Evolutionary conservation across 495 filamentous ascomycete genomes (phyloP).

Genomic region (Hypoxylon fragiforme): DNA sequence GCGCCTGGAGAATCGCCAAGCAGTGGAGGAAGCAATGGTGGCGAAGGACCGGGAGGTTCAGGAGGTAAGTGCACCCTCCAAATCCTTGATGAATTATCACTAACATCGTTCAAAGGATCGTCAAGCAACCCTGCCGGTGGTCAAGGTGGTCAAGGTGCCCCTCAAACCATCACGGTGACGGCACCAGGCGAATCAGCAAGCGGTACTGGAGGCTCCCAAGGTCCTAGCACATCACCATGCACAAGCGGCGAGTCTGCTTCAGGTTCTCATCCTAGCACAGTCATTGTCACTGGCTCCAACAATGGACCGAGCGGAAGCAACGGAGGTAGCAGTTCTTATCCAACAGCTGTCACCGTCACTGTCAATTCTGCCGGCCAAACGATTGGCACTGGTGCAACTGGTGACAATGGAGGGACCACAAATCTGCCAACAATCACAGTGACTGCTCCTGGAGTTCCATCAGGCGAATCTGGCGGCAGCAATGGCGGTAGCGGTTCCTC

Average conservation of each 20-base stretch:
- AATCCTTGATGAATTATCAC: too few species aligned
- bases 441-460: slow-evolving; percentile 14
- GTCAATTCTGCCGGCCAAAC: background rate
- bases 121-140: slow-evolving; percentile 2
- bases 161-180: slow-evolving; percentile 26
- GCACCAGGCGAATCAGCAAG: slow-evolving; percentile 23
- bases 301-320: slow-evolving; percentile 17
- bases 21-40: slow-evolving; percentile 21
- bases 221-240: slow-evolving; percentile 27
- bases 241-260: slow-evolving; percentile 12
- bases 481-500: slow-evolving; percentile 15
- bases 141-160: slow-evolving; percentile 16
- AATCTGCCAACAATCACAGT: slow-evolving; percentile 4
- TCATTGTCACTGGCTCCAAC: slow-evolving; percentile 17
- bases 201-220: slow-evolving; percentile 19
- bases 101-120: background rate
- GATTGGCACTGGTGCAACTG: background rate
- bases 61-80: slow-evolving; percentile 18
- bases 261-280: slow-evolving; percentile 9
- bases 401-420: slow-evolving; percentile 1
- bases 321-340: slow-evolving; percentile 2
- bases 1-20: slow-evolving; percentile 20
- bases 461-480: slow-evolving; percentile 6
- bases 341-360: background rate
- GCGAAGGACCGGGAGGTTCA: slow-evolving; percentile 11